Evolutionary conservation across 2,329 filamentous ascomycete species (phyloP), one percentile per base, ranked within the genome.

Genomic region (Iodosphaeria phyllophila): DNA sequence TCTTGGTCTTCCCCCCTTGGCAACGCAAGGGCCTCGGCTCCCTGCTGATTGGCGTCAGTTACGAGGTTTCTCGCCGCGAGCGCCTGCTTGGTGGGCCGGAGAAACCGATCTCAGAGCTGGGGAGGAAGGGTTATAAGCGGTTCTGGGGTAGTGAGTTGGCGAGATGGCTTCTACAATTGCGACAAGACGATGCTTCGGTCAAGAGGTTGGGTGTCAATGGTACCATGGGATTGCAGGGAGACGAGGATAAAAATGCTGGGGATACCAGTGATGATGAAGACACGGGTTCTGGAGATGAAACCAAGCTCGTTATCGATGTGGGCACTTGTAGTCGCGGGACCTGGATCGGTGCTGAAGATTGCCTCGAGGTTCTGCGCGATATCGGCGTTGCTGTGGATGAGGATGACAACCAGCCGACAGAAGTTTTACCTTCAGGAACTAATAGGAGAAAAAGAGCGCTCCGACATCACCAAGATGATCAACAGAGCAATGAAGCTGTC

Each of bases 1-100:
- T 98, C 37, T 60, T 95, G 5, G 67, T 95, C 10, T 95, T 95
- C 42, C 89, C 89, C 2, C 89, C 89, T 0, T 95, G 86, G 71
- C 86, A 95, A 50, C 74, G 77, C 33, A 83, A 82, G 35, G 83
- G 86, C 2, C 63, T 95, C 1, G 89, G 89, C 0, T 72, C 80
- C 25, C 55, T 95, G 25, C 60, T 98, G 16, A 95, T 98, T 70
- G 83, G 80, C 5, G 70, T 89, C 3, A 91, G 79, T 18, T 98
- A 98, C 49, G 84, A 89, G 47, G 74, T 98, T 23, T 86, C 83
- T 12, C 68, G 73, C 23, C 67, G 78, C 28, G 84, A 95, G 43
- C 72, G 73, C 5, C 60, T 86, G 21, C 63, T 93, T 15, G 89
- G 89, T 18, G 86, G 89, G 0, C 89, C 89, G 0, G 89, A 98